Evolutionary conservation across 139 green algal species (phyloP), one percentile per base, ranked within the genome.

Genomic region (Coccomyxa sp.): DNA sequence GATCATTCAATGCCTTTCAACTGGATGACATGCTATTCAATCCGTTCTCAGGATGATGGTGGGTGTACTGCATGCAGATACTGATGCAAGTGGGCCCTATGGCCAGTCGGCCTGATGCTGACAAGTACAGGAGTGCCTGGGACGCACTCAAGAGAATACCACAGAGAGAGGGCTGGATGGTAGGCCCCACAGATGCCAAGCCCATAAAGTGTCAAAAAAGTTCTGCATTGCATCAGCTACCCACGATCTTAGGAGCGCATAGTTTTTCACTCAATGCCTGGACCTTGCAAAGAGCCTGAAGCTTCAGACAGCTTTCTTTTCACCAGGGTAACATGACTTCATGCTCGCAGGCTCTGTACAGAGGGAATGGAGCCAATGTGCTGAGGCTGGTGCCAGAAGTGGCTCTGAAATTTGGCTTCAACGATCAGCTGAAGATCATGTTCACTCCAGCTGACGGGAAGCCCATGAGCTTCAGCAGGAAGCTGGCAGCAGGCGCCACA

Each of bases 351-450:
- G 78, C 79, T 1, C 68, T 86, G 37, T 93, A 84, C 39, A 82
- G 86, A 8, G 89, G 89, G 76, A 93, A 93, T 82, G 86, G 88
- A n/a, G 82, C 88, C 33, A 92, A 92, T 64, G 85, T 92, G 55
- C 29, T 83, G 9, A 80, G 89, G 12, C 75, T 93, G 22, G 44
- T 90, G 29, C 88, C 88, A 6, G 86, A 92, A 31, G 84, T 89
- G 27, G 81, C 39, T 36, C 79, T 93, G 77, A 86, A 89, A 74
- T 93, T 93, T 79, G 73, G 78, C 7, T 78, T 91, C 44, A 77
- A 91, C 50, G 80, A 90, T 37, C 81, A 85, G 54, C 84, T 90
- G 58, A 84, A 83, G 68, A 24, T 91, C 72, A 88, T 91, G 85
- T 90, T 93, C 55, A 77, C 83, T 0, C 84, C 87, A 12, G 78